Evolutionary conservation across 495 filamentous ascomycete genomes (phyloP).

Genomic region (Tuber microsphaerosporum): DNA sequence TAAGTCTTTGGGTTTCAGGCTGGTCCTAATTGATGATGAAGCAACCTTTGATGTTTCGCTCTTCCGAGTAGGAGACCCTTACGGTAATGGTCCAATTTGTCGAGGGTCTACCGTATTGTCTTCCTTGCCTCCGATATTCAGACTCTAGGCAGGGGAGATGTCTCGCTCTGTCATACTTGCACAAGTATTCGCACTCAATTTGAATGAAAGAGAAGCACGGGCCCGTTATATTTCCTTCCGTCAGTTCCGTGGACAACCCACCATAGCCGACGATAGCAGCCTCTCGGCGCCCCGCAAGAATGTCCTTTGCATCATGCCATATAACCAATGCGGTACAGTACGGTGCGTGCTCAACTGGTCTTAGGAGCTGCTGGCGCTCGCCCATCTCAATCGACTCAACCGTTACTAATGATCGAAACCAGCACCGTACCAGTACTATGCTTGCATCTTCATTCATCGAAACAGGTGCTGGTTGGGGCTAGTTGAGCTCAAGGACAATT

Average conservation of each 20-base stretch:
- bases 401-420: neutral
- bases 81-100: neutral
- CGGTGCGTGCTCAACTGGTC: neutral
- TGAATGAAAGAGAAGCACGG: neutral
- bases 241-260: neutral
- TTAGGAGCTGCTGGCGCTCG: neutral
- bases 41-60: neutral
- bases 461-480: neutral
- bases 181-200: neutral
- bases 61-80: neutral
- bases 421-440: neutral
- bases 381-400: neutral
- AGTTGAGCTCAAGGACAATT: neutral
- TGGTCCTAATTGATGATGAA: neutral
- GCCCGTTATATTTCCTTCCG: neutral
- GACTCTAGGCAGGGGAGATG: neutral
- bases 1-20: too few species aligned
- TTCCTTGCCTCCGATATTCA: neutral
- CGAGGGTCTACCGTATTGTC: neutral
- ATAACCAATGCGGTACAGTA: neutral
- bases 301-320: neutral
- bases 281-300: neutral
- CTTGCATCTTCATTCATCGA: neutral
- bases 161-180: neutral
- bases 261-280: neutral